Evolutionary conservation across 2,329 filamentous ascomycete species (phyloP), one percentile per base, ranked within the genome.

Genomic region (Colletotrichum spinosum): DNA sequence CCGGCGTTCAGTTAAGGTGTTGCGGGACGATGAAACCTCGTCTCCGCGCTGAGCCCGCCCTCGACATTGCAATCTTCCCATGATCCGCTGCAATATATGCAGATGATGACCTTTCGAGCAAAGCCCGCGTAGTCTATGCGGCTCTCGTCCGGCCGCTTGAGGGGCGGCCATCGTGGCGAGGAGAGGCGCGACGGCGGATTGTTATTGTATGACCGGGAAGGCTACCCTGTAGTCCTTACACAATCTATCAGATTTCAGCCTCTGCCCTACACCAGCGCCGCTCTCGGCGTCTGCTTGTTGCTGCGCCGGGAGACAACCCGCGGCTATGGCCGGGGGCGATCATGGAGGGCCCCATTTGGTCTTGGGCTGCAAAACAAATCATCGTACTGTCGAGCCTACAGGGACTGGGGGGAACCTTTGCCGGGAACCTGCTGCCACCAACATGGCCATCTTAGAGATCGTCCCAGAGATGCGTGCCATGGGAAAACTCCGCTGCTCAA

Each of bases 231-330:
- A 17, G 44, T 33, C 37, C 38, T n/a, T 49, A 12, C 9, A 25
- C 25, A 44, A 44, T 48, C 54, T 60, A 55, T 66, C 63, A 63
- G n/a, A 52, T 57, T 57, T 57, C 58, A 50, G 58, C 63, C 63
- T 56, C 52, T 15, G 38, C 33, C 12, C 44, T 17, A 25, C 25
- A 25, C 25, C 25, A 25, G 25, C 25, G 25, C 52, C 15, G 12
- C 51, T 37, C 44, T 12, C 37, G 38, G 33, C 37, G n/a, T 39
- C 34, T 15, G 34, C 49, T 34, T 38, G 49, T 34, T 34, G 35
- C n/a, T 45, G n/a, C 39, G 45, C 42, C n/a, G 46, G 49, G 34
- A 6, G 39, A 25, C 15, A 46, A 17, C 15, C 39, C 15, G 39
- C 39, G 13, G 13, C 41, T 13, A 60, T 13, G 44, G 17, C 58